Conservation (phyloP, 202 grass and related monocot species). For the Zoysia matrella region DNA sequence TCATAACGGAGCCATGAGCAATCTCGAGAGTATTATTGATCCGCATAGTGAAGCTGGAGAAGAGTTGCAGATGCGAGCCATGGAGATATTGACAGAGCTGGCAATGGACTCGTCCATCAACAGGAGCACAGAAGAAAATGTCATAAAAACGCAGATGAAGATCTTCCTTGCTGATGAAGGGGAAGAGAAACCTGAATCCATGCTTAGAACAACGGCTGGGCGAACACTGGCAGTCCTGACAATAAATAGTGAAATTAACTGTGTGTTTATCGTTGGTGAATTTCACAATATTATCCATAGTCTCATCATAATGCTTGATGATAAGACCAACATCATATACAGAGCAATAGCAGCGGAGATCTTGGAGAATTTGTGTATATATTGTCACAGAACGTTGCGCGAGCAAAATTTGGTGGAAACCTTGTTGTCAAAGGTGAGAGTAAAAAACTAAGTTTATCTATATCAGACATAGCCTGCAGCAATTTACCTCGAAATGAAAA, state of each 20-base stretch:
- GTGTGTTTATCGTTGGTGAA: no score
- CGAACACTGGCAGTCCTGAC: not conserved
- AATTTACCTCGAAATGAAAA: not conserved
- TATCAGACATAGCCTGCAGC: not conserved
- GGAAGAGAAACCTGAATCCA: not conserved
- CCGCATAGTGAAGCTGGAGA: accelerated
- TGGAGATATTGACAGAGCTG: not conserved
- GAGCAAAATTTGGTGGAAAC: not conserved
- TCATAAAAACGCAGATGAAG: not conserved
- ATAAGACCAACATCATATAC: not conserved
- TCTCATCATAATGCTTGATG: not conserved
- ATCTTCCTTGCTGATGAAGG: not conserved
- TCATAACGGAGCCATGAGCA: not conserved
- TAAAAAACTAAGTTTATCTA: not conserved
- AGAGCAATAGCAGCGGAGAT: not conserved
- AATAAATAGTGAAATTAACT: no score
- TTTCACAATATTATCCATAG: not conserved
- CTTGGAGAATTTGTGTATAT: not conserved
- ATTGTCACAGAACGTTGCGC: not conserved
- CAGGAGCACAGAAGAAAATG: not conserved
- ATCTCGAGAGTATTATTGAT: not conserved
- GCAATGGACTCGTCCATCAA: not conserved
- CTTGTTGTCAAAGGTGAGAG: conserved; percentile 9
- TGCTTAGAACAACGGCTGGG: not conserved
- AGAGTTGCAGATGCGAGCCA: not conserved